A percentile compares a stretch with the other conserved stretches of the same genome.
These are phyloP conservation scores for Talaromyces sp. DNA, from an alignment of 2,329 filamentous ascomycete genomes.

Conservation along the genomic window DNA sequence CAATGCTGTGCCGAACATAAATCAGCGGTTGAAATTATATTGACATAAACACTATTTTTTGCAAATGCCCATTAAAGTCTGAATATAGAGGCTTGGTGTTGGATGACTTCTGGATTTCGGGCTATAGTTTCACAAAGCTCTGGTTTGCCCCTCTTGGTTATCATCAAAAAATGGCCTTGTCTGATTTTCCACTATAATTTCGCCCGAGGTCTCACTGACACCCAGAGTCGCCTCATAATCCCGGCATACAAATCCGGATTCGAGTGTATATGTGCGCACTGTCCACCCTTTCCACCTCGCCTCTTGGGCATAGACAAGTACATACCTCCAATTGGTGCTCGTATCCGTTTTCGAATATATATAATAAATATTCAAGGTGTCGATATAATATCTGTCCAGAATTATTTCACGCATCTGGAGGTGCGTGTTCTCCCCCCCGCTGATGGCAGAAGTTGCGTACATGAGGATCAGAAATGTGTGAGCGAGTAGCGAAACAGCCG, in stretches of 20 bases:
- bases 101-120: not conserved
- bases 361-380: constrained; percentile 5
- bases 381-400: constrained; percentile 7
- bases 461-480: constrained; percentile 6
- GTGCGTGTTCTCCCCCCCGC: constrained; percentile 6
- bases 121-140: not conserved
- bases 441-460: not conserved
- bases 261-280: constrained; percentile 12
- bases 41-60: not conserved
- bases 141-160: not conserved
- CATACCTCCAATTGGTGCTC: constrained; percentile 11
- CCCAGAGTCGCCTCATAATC: constrained; percentile 6
- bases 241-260: constrained; percentile 8
- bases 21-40: not conserved
- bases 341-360: constrained; percentile 9
- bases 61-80: not conserved
- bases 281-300: constrained; percentile 10
- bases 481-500: not conserved
- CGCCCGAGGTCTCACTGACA: not conserved
- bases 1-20: not conserved
- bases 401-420: constrained; percentile 9
- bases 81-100: not conserved
- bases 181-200: not conserved
- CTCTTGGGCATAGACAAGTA: constrained; percentile 9
- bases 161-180: not conserved